A percentile compares a stretch with the other conserved stretches of the same genome.
phyloP scores from a whole-genome alignment of 306 rosid genomes.

The Trifolium repens region DNA sequence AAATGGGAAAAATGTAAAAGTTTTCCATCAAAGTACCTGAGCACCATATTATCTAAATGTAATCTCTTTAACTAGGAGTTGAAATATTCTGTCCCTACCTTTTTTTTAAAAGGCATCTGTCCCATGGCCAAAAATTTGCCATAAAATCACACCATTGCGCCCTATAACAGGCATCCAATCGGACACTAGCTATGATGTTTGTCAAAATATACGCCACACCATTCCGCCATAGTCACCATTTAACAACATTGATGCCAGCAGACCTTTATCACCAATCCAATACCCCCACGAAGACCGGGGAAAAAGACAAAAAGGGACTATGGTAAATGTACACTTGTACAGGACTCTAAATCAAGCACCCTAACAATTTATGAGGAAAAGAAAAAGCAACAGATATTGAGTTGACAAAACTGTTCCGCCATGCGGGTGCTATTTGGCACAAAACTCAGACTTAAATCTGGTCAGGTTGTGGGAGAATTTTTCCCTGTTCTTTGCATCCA shows the following conservation, averaged over 20 bases:
- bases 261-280: constrained; percentile 13
- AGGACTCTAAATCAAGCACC: not conserved
- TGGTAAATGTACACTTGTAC: constrained; percentile 16
- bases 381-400: not conserved
- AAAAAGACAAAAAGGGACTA: constrained; percentile 6
- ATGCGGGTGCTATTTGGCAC: constrained; percentile 38
- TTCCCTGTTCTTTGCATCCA: constrained; percentile 53
- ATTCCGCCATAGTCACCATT: not conserved
- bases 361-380: not conserved
- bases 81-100: constrained; percentile 11
- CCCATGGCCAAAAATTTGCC: not conserved
- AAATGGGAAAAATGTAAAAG: not conserved
- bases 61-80: constrained; percentile 2
- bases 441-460: constrained; percentile 49
- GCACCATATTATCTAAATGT: constrained; percentile 2
- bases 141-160: not conserved
- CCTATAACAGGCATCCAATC: not conserved
- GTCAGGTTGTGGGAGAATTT: constrained; percentile 52
- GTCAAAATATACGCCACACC: not conserved
- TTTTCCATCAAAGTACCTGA: constrained; percentile 1
- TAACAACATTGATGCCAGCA: not conserved
- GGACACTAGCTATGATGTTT: not conserved
- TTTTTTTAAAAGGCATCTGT: not conserved
- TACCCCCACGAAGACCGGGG: not conserved
- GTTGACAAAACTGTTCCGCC: constrained; percentile 11